Base-by-base conservation (phyloP, 768 basidiomycete species). In the Russula abietina region DNA sequence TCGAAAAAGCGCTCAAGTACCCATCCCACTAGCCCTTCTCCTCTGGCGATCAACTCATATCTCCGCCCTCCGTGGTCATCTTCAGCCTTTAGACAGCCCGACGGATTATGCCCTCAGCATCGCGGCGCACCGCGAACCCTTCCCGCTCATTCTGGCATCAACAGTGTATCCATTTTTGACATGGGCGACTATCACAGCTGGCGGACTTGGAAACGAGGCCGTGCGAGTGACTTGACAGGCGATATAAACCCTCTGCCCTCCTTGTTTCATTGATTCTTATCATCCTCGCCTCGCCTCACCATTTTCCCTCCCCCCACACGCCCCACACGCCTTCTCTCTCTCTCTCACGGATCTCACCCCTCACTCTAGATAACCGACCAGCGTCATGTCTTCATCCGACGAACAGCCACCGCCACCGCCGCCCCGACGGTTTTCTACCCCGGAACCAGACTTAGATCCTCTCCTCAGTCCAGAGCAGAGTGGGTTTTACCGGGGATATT, bases 141-240 rank as follows among this genome's bases (percentile, higher is more conserved):
- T 50, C 30, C 30, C 30, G 9, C 45, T 46, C 11, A 10, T 24
- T 46, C 45, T 12, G n/a, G 19, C 10, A 10, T 45, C 19, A n/a
- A 22, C n/a, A 22, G 10, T 10, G n/a, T 22, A 46, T 22, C 45
- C 11, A 4, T 46, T 46, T 22, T 22, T 2, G 10, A 3, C 28
- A 26, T 28, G 49, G 55, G 52, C 59, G 24, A 62, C 49, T 62
- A 62, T 52, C 55, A 24, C 22, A 46, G 16, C n/a, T 52, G 33
- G 61, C 56, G 56, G 61, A 62, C 61, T 62, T 62, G 61, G 50
- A 62, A 57, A 52, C 50, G n/a, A 62, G 43, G 50, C 59, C 41
- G 56, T 56, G 60, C 49, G 55, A 38, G 24, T 30, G 55, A 56
- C 30, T 30, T 30, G 55, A 56, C 22, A 39, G 41, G 39, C 45